Conservation (phyloP, 164 flowering plant genomes). For the Berberis thunbergii region DNA sequence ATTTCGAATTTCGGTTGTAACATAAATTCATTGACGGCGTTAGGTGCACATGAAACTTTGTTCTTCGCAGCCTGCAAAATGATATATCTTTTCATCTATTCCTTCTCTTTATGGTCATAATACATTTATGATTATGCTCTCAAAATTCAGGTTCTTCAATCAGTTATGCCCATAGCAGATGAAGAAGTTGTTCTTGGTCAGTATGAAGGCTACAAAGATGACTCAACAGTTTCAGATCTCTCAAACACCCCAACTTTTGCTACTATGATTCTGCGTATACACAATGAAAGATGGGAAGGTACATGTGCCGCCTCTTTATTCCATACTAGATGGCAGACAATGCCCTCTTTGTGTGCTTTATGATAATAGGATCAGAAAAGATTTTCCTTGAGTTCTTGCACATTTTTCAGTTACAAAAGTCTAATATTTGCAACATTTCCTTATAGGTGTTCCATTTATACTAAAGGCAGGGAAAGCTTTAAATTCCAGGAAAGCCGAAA, state of each 20-base stretch:
- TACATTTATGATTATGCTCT: constrained; percentile 1
- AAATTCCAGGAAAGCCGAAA: constrained; percentile 92
- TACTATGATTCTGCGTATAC: constrained; percentile 61
- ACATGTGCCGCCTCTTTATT: neutral
- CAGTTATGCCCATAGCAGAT: constrained; percentile 63
- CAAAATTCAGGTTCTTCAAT: constrained; percentile 75
- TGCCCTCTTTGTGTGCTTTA: neutral
- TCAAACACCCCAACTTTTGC: constrained; percentile 98
- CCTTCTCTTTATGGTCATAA: neutral
- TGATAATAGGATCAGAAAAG: neutral
- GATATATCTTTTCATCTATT: no score
- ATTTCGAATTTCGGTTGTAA: neutral
- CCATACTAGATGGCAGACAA: neutral
- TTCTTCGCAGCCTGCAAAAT: neutral
- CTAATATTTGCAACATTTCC: neutral
- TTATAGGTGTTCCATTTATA: constrained; percentile 89
- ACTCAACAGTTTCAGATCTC: constrained; percentile 78
- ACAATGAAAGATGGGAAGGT: constrained; percentile 99
- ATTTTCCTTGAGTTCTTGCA: constrained; percentile 1
- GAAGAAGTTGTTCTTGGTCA: constrained; percentile 97
- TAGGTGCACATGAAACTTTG: neutral
- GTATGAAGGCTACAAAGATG: constrained; percentile 81
- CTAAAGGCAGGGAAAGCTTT: constrained; percentile 93
- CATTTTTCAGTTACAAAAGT: neutral
- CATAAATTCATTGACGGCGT: neutral